A percentile compares a stretch with the other conserved stretches of the same genome.
Conservation (phyloP, 352 stramenopile genomes). For the Hyaloperonospora brassicae region DNA sequence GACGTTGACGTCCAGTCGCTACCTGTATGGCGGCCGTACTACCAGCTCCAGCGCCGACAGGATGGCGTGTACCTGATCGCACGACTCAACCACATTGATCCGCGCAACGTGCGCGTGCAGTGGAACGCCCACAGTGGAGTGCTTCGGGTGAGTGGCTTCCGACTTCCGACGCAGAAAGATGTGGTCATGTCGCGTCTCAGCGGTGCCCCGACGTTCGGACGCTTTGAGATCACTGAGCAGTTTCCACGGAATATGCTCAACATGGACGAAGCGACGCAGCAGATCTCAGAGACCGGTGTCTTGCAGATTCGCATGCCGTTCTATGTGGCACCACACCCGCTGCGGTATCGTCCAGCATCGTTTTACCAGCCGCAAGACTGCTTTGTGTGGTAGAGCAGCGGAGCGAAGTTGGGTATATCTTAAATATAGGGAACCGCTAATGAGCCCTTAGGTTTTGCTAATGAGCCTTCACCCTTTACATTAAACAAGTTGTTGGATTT, state of each 20-base stretch:
- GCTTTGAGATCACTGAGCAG: conserved; percentile 56
- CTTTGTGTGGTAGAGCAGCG: conserved; percentile 28
- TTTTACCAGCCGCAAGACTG: conserved; percentile 34
- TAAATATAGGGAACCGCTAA: too few species aligned
- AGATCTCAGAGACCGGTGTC: conserved; percentile 37
- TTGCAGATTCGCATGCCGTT: conserved; percentile 58
- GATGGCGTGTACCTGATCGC: conserved; percentile 42
- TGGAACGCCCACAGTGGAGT: conserved; percentile 32
- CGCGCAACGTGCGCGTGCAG: conserved; percentile 34
- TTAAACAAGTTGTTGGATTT: too few species aligned
- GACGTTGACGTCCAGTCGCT: conserved; percentile 27
- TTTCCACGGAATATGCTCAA: conserved; percentile 37
- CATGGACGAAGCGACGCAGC: conserved; percentile 48
- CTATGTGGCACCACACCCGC: conserved; percentile 24
- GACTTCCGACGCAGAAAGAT: conserved; percentile 51
- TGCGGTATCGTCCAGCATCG: conserved; percentile 25
- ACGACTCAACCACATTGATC: conserved; percentile 24
- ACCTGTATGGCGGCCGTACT: conserved; percentile 52
- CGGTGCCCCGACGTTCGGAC: conserved; percentile 47
- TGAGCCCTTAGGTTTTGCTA: too few species aligned
- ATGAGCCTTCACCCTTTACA: too few species aligned
- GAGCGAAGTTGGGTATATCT: too few species aligned
- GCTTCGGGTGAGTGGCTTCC: conserved; percentile 41
- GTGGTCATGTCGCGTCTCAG: conserved; percentile 45
- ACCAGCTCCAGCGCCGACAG: conserved; percentile 40